phyloP scores from a whole-genome alignment of 2,329 filamentous ascomycete species.

The Fonsecaea pugnacius region DNA sequence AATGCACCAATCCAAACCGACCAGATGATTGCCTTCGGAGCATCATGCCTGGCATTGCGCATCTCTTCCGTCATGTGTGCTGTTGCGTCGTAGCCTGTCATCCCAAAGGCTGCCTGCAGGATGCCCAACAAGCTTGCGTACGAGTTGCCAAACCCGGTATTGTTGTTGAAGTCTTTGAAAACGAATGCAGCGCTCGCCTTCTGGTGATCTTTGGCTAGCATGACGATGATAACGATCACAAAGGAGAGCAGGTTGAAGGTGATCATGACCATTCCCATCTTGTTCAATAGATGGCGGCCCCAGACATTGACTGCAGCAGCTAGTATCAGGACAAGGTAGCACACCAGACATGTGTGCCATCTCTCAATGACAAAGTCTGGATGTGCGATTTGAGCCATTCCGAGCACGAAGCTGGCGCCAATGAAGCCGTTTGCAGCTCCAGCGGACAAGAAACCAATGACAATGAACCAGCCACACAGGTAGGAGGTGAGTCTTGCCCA shows the following conservation, averaged over 20 bases:
- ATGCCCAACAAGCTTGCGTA: constrained; percentile 59
- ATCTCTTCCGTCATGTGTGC: constrained; percentile 56
- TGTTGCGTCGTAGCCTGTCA: constrained; percentile 51
- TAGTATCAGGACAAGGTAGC: constrained; percentile 55
- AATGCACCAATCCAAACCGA: constrained; percentile 44
- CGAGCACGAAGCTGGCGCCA: constrained; percentile 60
- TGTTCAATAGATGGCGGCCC: constrained; percentile 56
- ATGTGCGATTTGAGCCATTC: constrained; percentile 58
- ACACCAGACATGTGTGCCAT: constrained; percentile 61
- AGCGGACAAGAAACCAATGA: constrained; percentile 46
- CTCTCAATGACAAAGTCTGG: constrained; percentile 58
- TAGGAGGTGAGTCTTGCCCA: constrained; percentile 52
- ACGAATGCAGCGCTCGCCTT: constrained; percentile 57
- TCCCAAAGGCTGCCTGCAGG: constrained; percentile 48
- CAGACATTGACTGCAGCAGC: constrained; percentile 56
- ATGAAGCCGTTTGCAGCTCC: constrained; percentile 43
- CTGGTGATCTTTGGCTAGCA: constrained; percentile 59
- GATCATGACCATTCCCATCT: constrained; percentile 46
- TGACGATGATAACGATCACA: constrained; percentile 56
- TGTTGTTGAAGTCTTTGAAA: constrained; percentile 56
- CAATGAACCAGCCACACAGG: constrained; percentile 56
- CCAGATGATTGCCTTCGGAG: constrained; percentile 15
- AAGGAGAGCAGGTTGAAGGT: constrained; percentile 61
- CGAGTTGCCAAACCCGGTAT: constrained; percentile 56
- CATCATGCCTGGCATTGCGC: constrained; percentile 32